phyloP scores from a whole-genome alignment of 106 monocot species.

The Phalaenopsis equestris region DNA sequence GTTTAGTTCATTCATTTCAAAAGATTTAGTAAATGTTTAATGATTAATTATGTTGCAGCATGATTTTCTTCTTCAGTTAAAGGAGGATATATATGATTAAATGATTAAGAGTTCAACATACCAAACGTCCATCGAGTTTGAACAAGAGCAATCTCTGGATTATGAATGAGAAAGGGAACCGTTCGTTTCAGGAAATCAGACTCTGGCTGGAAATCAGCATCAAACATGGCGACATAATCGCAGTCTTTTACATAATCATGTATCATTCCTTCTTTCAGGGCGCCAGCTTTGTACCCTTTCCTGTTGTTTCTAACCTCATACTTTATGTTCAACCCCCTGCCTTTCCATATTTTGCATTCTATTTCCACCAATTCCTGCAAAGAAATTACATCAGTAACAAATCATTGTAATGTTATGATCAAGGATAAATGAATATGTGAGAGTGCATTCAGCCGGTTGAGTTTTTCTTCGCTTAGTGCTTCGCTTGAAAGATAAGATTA shows the following conservation, averaged over 20 bases:
- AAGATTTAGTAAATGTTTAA: neutral
- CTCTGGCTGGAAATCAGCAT: slow-evolving; percentile 33
- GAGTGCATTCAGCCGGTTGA: too few species aligned
- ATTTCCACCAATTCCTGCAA: slow-evolving; percentile 23
- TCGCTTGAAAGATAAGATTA: too few species aligned
- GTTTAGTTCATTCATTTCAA: neutral
- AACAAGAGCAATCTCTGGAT: slow-evolving; percentile 23
- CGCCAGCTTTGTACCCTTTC: slow-evolving; percentile 28
- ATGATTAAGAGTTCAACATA: neutral
- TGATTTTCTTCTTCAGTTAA: neutral
- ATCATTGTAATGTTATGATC: neutral
- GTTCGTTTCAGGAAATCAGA: slow-evolving; percentile 22
- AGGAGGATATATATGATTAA: neutral
- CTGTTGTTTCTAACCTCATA: slow-evolving; percentile 24
- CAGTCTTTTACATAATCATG: slow-evolving; percentile 17
- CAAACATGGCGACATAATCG: slow-evolving; percentile 24
- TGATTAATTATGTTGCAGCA: too few species aligned
- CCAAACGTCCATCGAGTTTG: slow-evolving; percentile 31
- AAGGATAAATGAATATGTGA: neutral
- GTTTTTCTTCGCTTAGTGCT: too few species aligned
- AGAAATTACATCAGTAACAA: neutral
- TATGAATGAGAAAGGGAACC: slow-evolving; percentile 20
- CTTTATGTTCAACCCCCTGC: slow-evolving; percentile 17
- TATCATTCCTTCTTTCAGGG: slow-evolving; percentile 20
- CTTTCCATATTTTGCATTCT: slow-evolving; percentile 26